Percentiles rank a stretch among this genome's conserved stretches.
Evolutionary conservation across 2,329 filamentous ascomycete species (phyloP).

Genomic region (Xylariaceae sp.): DNA sequence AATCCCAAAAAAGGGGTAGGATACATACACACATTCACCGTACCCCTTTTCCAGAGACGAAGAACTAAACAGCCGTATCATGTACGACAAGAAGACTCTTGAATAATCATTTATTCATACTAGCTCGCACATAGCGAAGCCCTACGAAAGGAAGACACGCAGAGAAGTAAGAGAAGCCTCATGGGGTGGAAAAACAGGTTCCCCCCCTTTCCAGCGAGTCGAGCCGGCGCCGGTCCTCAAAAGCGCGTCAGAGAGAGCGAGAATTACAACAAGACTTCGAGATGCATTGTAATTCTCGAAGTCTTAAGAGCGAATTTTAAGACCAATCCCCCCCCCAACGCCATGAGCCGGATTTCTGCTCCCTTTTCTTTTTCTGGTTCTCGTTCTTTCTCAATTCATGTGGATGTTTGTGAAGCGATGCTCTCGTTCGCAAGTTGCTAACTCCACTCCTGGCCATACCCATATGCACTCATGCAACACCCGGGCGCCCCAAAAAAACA

Average conservation of each 20-base stretch:
- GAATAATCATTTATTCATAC: slow-evolving; percentile 23
- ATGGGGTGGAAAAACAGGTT: no score
- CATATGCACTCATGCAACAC: no score
- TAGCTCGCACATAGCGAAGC: slow-evolving; percentile 18
- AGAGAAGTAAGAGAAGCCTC: neutral
- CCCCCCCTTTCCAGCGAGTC: neutral
- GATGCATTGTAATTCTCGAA: slow-evolving; percentile 2
- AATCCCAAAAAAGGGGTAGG: no score
- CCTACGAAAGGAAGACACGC: slow-evolving; percentile 10
- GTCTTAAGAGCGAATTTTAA: slow-evolving; percentile 9
- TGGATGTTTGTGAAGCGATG: neutral
- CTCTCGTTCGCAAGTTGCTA: slow-evolving; percentile 4
- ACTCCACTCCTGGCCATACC: neutral
- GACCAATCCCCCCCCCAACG: slow-evolving; percentile 21
- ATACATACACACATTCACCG: no score
- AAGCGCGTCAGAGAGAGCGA: neutral
- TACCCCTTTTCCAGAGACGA: no score
- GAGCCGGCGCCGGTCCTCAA: neutral
- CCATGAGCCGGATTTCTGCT: slow-evolving; percentile 17
- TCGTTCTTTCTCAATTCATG: neutral
- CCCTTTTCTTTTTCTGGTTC: neutral
- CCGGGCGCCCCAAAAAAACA: neutral
- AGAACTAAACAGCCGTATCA: neutral
- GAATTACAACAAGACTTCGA: no score
- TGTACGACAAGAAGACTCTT: neutral